Conservation (phyloP, 1,284 basidiomycete species). For the Malassezia japonica region DNA sequence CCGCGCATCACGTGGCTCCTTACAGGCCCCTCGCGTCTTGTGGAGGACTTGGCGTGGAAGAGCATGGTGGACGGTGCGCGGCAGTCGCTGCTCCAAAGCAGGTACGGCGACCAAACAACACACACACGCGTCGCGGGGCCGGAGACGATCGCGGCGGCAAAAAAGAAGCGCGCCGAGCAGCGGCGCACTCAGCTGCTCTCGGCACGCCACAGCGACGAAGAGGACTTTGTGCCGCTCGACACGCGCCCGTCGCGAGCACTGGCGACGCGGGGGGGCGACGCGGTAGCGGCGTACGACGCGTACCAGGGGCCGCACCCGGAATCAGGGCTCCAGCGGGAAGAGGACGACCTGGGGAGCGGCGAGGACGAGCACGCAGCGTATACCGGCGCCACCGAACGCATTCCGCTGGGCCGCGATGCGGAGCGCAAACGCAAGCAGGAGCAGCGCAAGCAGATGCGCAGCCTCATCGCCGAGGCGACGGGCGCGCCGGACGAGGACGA, state of each 20-base stretch:
- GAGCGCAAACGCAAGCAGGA: conserved; percentile 19
- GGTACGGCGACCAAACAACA: conserved; percentile 9
- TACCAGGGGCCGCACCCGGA: conserved; percentile 29
- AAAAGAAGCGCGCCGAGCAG: conserved; percentile 5
- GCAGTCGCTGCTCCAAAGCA: conserved; percentile 8
- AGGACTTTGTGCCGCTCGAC: conserved; percentile 4
- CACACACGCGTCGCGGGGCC: neutral
- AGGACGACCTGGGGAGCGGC: conserved; percentile 37
- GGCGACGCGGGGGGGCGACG: neutral
- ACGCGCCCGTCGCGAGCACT: neutral
- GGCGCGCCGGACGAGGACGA: conserved; percentile 22
- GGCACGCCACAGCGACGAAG: neutral
- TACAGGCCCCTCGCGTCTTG: neutral
- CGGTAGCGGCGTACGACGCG: neutral
- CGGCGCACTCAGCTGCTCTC: neutral
- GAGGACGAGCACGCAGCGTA: conserved; percentile 41
- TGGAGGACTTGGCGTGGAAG: neutral
- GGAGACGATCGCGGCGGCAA: neutral
- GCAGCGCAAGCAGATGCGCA: conserved; percentile 22
- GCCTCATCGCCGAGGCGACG: conserved; percentile 9
- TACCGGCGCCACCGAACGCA: conserved; percentile 37
- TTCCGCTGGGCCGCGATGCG: conserved; percentile 29
- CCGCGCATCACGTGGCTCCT: neutral
- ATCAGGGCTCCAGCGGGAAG: conserved; percentile 33
- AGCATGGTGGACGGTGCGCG: conserved; percentile 10